phyloP scores from a whole-genome alignment of 768 basidiomycete genomes.

The Macrocybe gigantea region DNA sequence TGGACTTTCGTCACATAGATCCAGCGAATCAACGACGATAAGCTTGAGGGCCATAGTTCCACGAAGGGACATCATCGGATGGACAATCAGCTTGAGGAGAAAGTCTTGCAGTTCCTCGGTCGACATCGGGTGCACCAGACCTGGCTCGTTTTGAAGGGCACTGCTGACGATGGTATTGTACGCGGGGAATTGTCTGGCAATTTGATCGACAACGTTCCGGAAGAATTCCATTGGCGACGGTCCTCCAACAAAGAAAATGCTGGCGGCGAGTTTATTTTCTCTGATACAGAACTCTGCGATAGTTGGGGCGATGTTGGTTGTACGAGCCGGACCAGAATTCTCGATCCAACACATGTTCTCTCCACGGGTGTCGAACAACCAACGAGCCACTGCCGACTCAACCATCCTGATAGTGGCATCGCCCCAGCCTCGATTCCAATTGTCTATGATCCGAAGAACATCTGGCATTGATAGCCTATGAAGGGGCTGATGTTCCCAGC shows the following conservation, averaged over 20 bases:
- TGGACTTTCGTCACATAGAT: slow-evolving; percentile 4
- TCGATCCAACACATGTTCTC: slow-evolving; percentile 12
- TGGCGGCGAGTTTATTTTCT: slow-evolving; percentile 10
- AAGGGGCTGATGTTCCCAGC: slow-evolving; percentile 8
- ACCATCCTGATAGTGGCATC: slow-evolving; percentile 1
- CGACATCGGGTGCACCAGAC: slow-evolving; percentile 6
- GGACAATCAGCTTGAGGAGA: slow-evolving; percentile 9
- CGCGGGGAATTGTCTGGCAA: slow-evolving; percentile 8
- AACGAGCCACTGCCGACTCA: slow-evolving; percentile 8
- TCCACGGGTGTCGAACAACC: slow-evolving; percentile 11
- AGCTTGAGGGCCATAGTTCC: slow-evolving; percentile 9
- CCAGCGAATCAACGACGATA: slow-evolving; percentile 10
- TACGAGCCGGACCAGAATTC: slow-evolving; percentile 8
- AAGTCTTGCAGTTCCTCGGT: slow-evolving; percentile 10
- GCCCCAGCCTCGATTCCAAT: slow-evolving; percentile 9
- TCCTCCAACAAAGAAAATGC: slow-evolving; percentile 9
- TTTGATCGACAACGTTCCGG: slow-evolving; percentile 6
- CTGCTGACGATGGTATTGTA: slow-evolving; percentile 7
- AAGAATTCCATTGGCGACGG: slow-evolving; percentile 5
- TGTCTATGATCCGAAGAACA: slow-evolving; percentile 4
- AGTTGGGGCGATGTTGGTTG: slow-evolving; percentile 8
- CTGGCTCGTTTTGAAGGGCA: slow-evolving; percentile 9
- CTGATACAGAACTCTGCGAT: slow-evolving; percentile 11
- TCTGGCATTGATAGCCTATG: slow-evolving; percentile 6
- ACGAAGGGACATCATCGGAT: slow-evolving; percentile 8